Conservation (phyloP, 768 basidiomycete genomes). For the Lactarius akahatsu region DNA sequence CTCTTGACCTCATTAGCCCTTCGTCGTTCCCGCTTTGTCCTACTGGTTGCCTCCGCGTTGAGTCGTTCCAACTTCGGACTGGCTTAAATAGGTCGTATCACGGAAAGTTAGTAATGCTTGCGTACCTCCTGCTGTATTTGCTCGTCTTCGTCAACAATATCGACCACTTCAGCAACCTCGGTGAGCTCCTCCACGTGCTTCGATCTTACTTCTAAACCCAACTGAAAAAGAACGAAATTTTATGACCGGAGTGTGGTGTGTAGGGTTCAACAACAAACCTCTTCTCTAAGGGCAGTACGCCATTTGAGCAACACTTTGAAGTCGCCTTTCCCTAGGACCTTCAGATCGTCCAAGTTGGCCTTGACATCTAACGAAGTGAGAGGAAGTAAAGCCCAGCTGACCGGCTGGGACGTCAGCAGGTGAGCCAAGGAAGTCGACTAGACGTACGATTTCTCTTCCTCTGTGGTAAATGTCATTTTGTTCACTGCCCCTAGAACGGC, state of each 20-base stretch:
- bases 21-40: constrained; percentile 76
- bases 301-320: constrained; percentile 93
- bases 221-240: constrained; percentile 39
- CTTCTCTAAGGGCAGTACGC: constrained; percentile 83
- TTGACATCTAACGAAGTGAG: constrained; percentile 78
- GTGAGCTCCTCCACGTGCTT: constrained; percentile 72
- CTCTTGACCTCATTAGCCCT: constrained; percentile 86
- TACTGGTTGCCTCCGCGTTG: constrained; percentile 70
- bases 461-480: constrained; percentile 71
- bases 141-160: constrained; percentile 82
- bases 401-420: constrained; percentile 16
- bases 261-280: constrained; percentile 50
- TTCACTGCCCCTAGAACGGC: constrained; percentile 74
- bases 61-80: constrained; percentile 71
- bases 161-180: constrained; percentile 64
- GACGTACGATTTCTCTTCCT: constrained; percentile 80
- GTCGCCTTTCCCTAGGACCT: constrained; percentile 96
- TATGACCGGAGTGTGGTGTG: not conserved
- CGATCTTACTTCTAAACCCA: constrained; percentile 81
- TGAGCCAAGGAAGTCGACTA: not conserved
- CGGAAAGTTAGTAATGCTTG: constrained; percentile 6
- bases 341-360: constrained; percentile 86
- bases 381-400: constrained; percentile 69
- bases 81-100: constrained; percentile 23
- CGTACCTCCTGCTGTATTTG: constrained; percentile 86